Conservation (phyloP, 257 asterid genomes). For the Penstemon eatonii region DNA sequence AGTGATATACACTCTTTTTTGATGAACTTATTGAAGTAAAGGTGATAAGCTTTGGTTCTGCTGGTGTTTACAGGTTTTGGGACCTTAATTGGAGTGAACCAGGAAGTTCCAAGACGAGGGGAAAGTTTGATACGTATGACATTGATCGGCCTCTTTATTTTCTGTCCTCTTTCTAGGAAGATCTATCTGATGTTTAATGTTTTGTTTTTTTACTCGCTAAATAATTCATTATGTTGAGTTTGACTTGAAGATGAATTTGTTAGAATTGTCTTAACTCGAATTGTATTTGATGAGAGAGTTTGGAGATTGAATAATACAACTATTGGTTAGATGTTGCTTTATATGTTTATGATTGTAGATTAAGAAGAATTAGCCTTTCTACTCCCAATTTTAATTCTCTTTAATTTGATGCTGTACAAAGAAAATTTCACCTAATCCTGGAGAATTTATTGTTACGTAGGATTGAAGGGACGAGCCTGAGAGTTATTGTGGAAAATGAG, state of each 20-base stretch:
- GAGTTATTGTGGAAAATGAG: conserved; percentile 58
- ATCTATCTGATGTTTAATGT: not conserved
- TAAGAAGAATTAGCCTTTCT: conserved; percentile 5
- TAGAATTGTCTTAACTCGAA: not conserved
- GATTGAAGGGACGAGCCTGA: conserved; percentile 61
- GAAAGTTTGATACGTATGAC: conserved; percentile 59
- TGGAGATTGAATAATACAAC: not conserved
- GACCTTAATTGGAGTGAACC: conserved; percentile 68
- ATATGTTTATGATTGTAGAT: not conserved
- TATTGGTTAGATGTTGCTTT: not conserved
- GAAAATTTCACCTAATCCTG: conserved; percentile 4
- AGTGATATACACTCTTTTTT: not conserved
- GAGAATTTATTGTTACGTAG: conserved; percentile 37
- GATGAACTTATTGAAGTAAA: not conserved
- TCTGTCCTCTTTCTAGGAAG: not conserved
- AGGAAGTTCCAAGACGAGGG: conserved; percentile 52
- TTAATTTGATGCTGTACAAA: conserved; percentile 11
- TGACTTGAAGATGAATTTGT: not conserved
- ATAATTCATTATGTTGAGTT: conserved; percentile 4
- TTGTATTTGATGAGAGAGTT: conserved; percentile 8
- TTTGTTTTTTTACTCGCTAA: not conserved
- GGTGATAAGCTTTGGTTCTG: conserved; percentile 20
- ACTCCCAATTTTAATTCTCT: conserved; percentile 3
- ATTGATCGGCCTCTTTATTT: conserved; percentile 4
- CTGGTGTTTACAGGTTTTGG: conserved; percentile 51